Base-by-base conservation (phyloP, 805 yeast species). In the Hanseniaspora opuntiae region DNA sequence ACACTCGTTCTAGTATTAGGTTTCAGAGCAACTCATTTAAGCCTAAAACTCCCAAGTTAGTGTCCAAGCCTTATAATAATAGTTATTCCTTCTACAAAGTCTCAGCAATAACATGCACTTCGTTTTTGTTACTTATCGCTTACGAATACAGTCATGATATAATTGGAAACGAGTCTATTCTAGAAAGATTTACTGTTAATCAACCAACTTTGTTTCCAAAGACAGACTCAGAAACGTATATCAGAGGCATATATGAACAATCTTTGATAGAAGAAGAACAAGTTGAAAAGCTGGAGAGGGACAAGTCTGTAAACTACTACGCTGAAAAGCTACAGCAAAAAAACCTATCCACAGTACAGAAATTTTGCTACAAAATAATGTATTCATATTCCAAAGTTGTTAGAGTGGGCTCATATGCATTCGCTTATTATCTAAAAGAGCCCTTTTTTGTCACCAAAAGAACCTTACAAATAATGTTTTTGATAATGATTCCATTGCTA, bases 401-500 rank as follows among this genome's bases (percentile, higher is more conserved):
- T 9, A 14, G 17, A 6, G 9, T 5, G 2, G 20, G 20, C 10
- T 32, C 19, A 17, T 28, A 28, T 14, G 19, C 22, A 3, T 51
- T 17, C 8, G 37, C 17, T 8, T 9, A 17, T 28, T 51, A 41
- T 30, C 19, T 85, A 0, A 62, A 78, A 48, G 93, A 86, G 57
- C 96, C 96, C 0, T 25, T 82, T 1, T 69, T 78, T 1, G 86
- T 94, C 0, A 59, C 81, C 37, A 22, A 30, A 8, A 35, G 54
- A 44, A 44, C 47, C 7, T 37, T 51, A 11, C 44, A 51, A 44
- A 17, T 51, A 6, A 16, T 51, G 17, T 51, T 51, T n/a, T 41
- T 51, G 20, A 44, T 51, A 22, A 25, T 51, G 25, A 28, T 51
- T 28, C 54, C 54, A n/a, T 11, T 45, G 12, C 2, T 44, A 6